Base-by-base conservation (phyloP, 169 alveolate genomes). In the Cryptosporidium ryanae region DNA sequence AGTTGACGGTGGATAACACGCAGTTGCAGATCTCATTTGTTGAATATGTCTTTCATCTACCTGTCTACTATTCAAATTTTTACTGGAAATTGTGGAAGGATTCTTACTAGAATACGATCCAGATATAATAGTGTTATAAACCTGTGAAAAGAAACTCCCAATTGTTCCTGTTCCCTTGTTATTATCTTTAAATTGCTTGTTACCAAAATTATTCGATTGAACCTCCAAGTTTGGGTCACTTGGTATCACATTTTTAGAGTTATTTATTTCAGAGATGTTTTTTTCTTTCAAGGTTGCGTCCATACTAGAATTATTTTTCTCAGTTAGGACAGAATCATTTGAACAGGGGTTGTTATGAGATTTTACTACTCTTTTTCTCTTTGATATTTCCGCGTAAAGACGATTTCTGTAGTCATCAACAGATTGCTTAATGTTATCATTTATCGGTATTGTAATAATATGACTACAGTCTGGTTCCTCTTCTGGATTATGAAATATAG, bases 391-490 rank as follows among this genome's bases (percentile, higher is more conserved):
- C 15, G 90, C 68, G 84, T 96, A 96, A 2, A 96, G 91, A 23
- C 92, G 91, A 43, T 93, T 92, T 67, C 98, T 84, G 71, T 96
- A 96, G 55, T 95, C 97, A 43, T 92, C 94, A 27, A 94, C 93
- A 12, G 95, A 83, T 82, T 94, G 95, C 66, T 96, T 96, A 27
- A 92, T 82, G 50, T 94, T 92, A 59, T 94, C 98, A 70, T 96
- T 92, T 64, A 96, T 93, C 1, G 96, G 93, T 63, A 96, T 91
- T n/a, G 92, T 93, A 18, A 96, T 92, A 23, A 94, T 90, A 55
- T 89, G 89, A 29, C 50, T 92, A 89, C 98, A 96, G 15, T 84
- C 94, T 38, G 97, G 97, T 70, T 96, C 99, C 32, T 96, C 98
- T 21, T 94, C 97, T 38, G 96, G 96, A 54, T 93, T 93, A 71